Base-by-base conservation (phyloP, 1,139 yeast species). In the Magnusiomyces magnusii region DNA sequence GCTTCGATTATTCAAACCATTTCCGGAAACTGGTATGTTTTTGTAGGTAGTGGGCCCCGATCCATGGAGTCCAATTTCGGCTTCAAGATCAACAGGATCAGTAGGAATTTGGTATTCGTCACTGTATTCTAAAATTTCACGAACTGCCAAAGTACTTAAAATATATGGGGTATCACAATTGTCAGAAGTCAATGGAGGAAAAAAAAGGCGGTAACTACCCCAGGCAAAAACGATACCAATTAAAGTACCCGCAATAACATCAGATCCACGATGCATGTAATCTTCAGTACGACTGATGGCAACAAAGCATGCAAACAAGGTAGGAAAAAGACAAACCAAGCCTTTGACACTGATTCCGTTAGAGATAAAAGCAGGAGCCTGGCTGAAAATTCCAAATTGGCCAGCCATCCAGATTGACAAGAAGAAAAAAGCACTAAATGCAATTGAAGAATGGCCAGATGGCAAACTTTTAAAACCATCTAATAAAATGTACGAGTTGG, bases 391-490 rank as follows among this genome's bases (percentile, higher is more conserved):
- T 61, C 74, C 71, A 57, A 80, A 74, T 67, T 85, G 88, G 7
- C 86, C 86, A 53, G 77, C 70, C 21, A 86, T 65, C 89, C 91
- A 87, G 58, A 87, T 70, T 0, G 85, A 71, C 47, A 84, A 71
- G 69, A 78, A 87, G n/a, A 81, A 79, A 60, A 87, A 75, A 1
- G 89, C 85, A 0, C 87, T 75, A 71, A 87, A 88, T 36, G 89
- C 78, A 62, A 83, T 75, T 13, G 90, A 82, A 0, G 92, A 80
- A 68, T 88, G 96, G 13, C 95, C 96, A 1, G 91, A 84, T 0
- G 96, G 96, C 0, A 92, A 85, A 7, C 91, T 83, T 67, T 88
- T 81, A 75, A 86, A 79, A 0, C 95, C 96, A 66, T 88, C 96
- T 41, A 72, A n/a, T 17, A 60, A 68, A 24, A 73, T 65, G 7